These are phyloP conservation scores for Piromyces finnis DNA, from an alignment of 192 early-diverging fungal genomes.

Conservation along the genomic window DNA sequence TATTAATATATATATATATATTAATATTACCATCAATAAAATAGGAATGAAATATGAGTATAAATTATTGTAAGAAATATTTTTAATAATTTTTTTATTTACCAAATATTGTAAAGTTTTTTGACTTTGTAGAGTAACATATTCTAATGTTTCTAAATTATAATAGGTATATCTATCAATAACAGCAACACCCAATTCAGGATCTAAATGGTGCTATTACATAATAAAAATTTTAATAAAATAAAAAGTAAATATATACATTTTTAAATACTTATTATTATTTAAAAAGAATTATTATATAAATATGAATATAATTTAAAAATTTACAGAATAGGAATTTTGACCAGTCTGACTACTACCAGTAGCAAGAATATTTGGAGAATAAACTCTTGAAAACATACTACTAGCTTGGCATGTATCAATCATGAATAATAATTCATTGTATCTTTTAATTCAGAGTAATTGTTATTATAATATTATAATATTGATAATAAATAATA, in stretches of 20 bases:
- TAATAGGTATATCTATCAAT: conserved; percentile 97
- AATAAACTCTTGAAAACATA: conserved; percentile 83
- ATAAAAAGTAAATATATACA: not conserved
- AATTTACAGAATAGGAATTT: conserved; percentile 72
- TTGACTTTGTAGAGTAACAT: conserved; percentile 60
- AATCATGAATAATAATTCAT: conserved; percentile 96
- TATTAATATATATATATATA: too few species aligned
- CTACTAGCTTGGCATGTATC: conserved; percentile 98
- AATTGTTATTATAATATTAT: not conserved
- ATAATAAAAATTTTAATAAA: conserved; percentile 6
- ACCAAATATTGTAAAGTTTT: conserved; percentile 55
- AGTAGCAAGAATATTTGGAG: conserved; percentile 83
- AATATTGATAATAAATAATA: not conserved
- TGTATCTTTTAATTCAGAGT: conserved; percentile 33
- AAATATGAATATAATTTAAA: not conserved
- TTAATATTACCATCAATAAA: too few species aligned
- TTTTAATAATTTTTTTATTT: too few species aligned
- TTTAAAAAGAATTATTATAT: too few species aligned
- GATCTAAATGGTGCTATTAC: conserved; percentile 62
- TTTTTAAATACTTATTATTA: too few species aligned
- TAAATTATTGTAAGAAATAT: too few species aligned
- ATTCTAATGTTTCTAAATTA: conserved; percentile 81
- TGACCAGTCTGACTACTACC: conserved; percentile 71
- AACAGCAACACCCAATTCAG: conserved; percentile 87
- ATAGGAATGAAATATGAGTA: too few species aligned